These are phyloP conservation scores for Haberlea rhodopensis DNA, from an alignment of 257 asterid genomes.

Conservation along the genomic window DNA sequence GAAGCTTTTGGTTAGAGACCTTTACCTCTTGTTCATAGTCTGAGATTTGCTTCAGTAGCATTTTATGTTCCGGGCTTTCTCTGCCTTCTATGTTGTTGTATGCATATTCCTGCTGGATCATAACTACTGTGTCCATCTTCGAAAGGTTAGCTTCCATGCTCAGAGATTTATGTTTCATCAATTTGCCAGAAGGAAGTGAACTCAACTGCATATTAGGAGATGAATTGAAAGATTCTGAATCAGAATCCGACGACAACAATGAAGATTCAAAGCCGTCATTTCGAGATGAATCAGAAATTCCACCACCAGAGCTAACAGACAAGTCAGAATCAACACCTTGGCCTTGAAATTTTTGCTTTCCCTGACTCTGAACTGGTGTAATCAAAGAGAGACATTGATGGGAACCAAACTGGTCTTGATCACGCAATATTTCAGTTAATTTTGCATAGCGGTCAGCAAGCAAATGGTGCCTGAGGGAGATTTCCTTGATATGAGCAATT, in stretches of 20 bases:
- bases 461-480: slow-evolving; percentile 46
- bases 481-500: slow-evolving; percentile 47
- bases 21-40: slow-evolving; percentile 42
- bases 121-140: slow-evolving; percentile 9
- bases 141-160: slow-evolving; percentile 24
- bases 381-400: slow-evolving; percentile 28
- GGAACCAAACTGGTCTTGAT: slow-evolving; percentile 20
- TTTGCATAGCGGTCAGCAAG: slow-evolving; percentile 46
- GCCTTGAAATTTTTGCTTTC: slow-evolving; percentile 31
- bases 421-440: slow-evolving; percentile 28
- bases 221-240: slow-evolving; percentile 51
- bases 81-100: slow-evolving; percentile 20
- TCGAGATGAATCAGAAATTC: slow-evolving; percentile 47
- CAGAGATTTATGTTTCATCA: slow-evolving; percentile 26
- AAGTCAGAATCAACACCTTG: slow-evolving; percentile 36
- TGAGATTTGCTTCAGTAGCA: slow-evolving; percentile 31
- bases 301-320: slow-evolving; percentile 54
- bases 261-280: slow-evolving; percentile 52
- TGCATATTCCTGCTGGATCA: slow-evolving; percentile 17
- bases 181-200: slow-evolving; percentile 24
- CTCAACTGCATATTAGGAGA: slow-evolving; percentile 30
- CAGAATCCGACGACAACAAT: slow-evolving; percentile 62
- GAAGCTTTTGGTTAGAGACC: slow-evolving; percentile 35
- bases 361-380: slow-evolving; percentile 49
- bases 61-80: slow-evolving; percentile 22